Evolutionary conservation across 495 filamentous ascomycete genomes (phyloP), one percentile per base, ranked within the genome.

Genomic region (Neurospora tetraspora): DNA sequence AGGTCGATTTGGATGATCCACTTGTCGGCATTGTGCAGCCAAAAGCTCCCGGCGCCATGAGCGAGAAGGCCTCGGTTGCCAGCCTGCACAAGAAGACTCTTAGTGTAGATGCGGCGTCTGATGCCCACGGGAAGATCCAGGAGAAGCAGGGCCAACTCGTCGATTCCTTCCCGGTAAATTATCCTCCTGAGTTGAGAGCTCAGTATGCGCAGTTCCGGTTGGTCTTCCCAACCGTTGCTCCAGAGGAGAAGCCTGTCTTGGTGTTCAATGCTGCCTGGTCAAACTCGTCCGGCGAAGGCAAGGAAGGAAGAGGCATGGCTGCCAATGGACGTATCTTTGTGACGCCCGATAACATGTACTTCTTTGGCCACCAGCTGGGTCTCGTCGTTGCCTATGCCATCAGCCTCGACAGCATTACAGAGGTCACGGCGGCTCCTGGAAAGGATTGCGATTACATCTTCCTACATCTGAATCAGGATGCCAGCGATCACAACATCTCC

Each of bases 361-460:
- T 99, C 79, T 99, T 97, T 82, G 96, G 94, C 70, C 89, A 98
- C 78, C 91, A 97, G 75, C 87, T 96, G 76, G 96, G 96, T n/a
- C 85, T 99, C 37, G 93, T 97, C 0, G 84, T 98, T 68, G 94
- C 93, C 2, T 92, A 93, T 40, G 87, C 87, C 23, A 87, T 93
- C 40, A 88, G 86, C 42, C 85, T 99, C 61, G 86, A 88, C n/a
- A 88, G 82, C 71, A 92, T 98, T 73, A 87, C 87, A 43, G 96
- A 98, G 79, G 92, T 98, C 65, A 98, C 94, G 27, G 92, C 93
- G 47, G 93, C 94, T 12, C 89, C 92, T 34, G 96, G 95, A 40
- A 88, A 90, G 75, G 94, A 98, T 73, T 97, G 93, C 78, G 96
- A 99, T 80, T 96, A 94, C 79, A 87, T 99, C 23, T 98, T 92